Conservation (phyloP, 306 rosid species). For the Spatholobus suberectus region DNA sequence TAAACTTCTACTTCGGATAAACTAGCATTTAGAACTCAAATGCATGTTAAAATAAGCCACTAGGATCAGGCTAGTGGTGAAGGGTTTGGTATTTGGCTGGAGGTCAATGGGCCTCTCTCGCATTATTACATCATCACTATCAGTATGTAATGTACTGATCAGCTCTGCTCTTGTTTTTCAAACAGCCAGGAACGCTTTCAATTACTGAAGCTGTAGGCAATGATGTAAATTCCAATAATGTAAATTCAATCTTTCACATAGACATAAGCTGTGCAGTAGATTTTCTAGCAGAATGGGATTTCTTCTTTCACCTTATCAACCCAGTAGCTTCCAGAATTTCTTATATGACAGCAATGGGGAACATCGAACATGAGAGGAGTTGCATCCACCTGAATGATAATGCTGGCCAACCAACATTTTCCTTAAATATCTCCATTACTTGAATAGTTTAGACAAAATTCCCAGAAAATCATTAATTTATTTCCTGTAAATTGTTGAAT, state of each 20-base stretch:
- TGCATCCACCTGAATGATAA: background rate
- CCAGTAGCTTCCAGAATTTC: slow-evolving; percentile 75
- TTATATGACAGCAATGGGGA: no score
- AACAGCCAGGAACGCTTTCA: no score
- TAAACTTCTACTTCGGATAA: no score
- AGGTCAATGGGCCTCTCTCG: no score
- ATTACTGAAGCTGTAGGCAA: no score
- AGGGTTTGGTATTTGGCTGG: no score
- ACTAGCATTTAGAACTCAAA: no score
- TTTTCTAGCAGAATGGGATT: slow-evolving; percentile 91
- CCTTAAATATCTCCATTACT: background rate
- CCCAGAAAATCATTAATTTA: background rate
- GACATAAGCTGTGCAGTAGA: slow-evolving; percentile 96
- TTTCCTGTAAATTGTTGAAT: background rate
- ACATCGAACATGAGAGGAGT: slow-evolving; percentile 98
- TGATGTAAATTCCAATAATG: background rate
- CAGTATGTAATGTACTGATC: no score
- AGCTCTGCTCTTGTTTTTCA: no score
- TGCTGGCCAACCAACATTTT: background rate
- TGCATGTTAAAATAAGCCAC: no score
- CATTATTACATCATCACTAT: no score
- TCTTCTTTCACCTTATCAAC: slow-evolving; percentile 65
- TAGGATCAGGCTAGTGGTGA: no score
- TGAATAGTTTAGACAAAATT: background rate
- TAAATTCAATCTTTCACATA: slow-evolving; percentile 70